phyloP scores from a whole-genome alignment of 2,329 filamentous ascomycete species.

The Sporothrix curviconia region DNA sequence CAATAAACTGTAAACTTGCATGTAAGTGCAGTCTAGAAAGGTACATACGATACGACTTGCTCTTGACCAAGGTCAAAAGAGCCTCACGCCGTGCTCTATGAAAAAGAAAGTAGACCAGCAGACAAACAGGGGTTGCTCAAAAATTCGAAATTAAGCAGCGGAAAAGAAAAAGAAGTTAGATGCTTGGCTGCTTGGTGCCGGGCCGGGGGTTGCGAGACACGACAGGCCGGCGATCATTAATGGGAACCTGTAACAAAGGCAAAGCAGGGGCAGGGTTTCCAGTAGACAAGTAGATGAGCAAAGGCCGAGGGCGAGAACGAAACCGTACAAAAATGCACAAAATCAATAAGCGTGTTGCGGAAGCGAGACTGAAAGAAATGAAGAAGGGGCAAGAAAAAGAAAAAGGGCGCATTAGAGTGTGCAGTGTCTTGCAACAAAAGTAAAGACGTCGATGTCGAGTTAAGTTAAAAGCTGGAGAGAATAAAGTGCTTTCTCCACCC shows the following conservation, averaged over 20 bases:
- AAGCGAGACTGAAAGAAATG: neutral
- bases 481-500: no score
- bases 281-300: neutral
- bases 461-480: no score
- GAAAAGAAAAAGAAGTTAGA: neutral
- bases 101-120: neutral
- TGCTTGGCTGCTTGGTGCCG: neutral
- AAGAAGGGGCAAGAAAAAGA: neutral
- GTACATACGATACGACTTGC: no score
- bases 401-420: neutral
- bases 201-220: slow-evolving; percentile 5
- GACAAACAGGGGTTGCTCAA: neutral
- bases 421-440: no score
- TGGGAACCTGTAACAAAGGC: slow-evolving; percentile 6
- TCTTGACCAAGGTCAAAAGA: no score
- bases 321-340: neutral
- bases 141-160: neutral
- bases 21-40: neutral
- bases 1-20: neutral
- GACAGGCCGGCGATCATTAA: slow-evolving; percentile 8
- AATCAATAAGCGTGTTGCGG: neutral
- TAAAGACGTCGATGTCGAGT: no score
- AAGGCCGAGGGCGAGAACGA: neutral
- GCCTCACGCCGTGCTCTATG: no score
- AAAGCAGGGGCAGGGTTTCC: neutral